Conservation (phyloP, 306 rosid species). For the Canavalia ensiformis region DNA sequence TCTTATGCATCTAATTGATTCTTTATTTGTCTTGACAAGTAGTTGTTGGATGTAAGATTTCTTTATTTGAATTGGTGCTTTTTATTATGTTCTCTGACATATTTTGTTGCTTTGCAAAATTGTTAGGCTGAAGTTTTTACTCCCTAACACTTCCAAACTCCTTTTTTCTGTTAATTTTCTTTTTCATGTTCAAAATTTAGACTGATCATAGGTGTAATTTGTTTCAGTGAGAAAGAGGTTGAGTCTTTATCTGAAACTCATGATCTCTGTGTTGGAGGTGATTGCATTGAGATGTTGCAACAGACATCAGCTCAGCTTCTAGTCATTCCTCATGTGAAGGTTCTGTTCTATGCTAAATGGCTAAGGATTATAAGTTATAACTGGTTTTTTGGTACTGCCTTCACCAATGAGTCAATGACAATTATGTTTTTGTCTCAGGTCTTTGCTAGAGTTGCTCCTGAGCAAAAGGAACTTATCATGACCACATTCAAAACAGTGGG, state of each 20-base stretch:
- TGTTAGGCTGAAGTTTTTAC: constrained; percentile 9
- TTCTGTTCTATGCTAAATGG: constrained; percentile 41
- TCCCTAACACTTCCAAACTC: neutral
- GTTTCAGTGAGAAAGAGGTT: constrained; percentile 81
- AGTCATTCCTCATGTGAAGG: constrained; percentile 95
- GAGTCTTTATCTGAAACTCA: constrained; percentile 81
- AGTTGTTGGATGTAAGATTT: constrained; percentile 8
- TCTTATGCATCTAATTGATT: constrained; percentile 10
- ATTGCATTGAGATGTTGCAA: constrained; percentile 90
- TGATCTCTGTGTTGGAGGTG: constrained; percentile 99
- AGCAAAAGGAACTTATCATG: constrained; percentile 97
- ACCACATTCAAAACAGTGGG: constrained; percentile 97
- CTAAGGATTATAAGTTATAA: constrained; percentile 27
- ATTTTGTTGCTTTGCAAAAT: constrained; percentile 19
- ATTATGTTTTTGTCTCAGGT: constrained; percentile 64
- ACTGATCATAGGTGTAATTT: constrained; percentile 40
- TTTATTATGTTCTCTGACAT: neutral
- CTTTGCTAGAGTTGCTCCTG: constrained; percentile 99
- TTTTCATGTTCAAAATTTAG: constrained; percentile 6
- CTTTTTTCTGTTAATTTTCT: neutral
- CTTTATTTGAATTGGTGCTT: neutral
- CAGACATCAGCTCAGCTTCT: constrained; percentile 74
- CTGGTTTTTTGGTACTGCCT: constrained; percentile 32
- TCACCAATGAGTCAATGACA: constrained; percentile 51
- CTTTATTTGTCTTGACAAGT: constrained; percentile 17